A percentile compares a stretch with the other conserved stretches of the same genome.
Conservation (phyloP, 805 yeast species). For the Candida nanaspora region DNA sequence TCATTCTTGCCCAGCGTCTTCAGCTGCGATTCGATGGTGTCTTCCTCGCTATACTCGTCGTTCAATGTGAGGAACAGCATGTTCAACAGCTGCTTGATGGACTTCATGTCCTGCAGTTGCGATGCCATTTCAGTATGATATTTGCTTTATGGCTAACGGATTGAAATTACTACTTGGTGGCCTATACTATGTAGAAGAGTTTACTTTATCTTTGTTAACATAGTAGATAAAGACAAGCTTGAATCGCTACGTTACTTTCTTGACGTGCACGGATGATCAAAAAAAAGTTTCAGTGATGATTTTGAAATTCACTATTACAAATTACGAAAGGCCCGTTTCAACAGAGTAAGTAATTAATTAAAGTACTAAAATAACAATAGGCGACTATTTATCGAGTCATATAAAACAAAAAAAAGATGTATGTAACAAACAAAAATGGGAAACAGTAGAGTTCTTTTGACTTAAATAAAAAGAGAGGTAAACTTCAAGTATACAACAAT, state of each 20-base stretch:
- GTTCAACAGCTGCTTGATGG: slow-evolving; percentile 17
- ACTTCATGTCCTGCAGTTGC: slow-evolving; percentile 6
- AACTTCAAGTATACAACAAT: slow-evolving; percentile 1
- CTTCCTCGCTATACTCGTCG: slow-evolving; percentile 21
- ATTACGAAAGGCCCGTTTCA: too few species aligned
- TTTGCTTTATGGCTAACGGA: too few species aligned
- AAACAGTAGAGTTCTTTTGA: background rate
- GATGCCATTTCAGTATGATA: too few species aligned
- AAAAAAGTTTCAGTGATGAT: too few species aligned
- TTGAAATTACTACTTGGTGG: too few species aligned
- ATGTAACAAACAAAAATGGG: background rate
- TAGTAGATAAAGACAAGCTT: too few species aligned
- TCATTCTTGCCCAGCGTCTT: slow-evolving; percentile 8
- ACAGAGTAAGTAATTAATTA: too few species aligned
- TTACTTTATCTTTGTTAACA: too few species aligned
- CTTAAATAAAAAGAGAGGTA: background rate
- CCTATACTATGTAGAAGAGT: too few species aligned
- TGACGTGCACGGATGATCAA: too few species aligned
- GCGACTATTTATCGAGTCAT: background rate
- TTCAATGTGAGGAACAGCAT: slow-evolving; percentile 20
- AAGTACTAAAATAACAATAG: slow-evolving; percentile 1
- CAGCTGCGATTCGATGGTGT: slow-evolving; percentile 8
- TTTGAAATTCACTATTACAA: too few species aligned
- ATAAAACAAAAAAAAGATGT: background rate
- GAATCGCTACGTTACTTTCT: too few species aligned